Conservation (phyloP, 108 stramenopile genomes). For the Cylindrotheca fusiformis region DNA sequence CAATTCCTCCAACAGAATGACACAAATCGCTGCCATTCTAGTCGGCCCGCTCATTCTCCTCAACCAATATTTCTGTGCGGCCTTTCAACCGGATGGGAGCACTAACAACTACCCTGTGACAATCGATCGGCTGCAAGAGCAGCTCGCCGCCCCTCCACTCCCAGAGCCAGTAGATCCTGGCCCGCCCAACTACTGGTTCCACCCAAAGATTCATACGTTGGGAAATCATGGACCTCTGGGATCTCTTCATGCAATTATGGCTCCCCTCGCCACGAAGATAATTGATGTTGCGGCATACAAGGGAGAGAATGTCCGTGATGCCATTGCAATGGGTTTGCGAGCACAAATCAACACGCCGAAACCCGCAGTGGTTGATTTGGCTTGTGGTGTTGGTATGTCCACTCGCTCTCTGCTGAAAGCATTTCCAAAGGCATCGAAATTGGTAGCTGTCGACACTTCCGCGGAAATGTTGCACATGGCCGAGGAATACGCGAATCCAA, state of each 20-base stretch:
- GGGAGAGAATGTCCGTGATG: conserved; percentile 55
- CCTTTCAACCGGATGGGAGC: background rate
- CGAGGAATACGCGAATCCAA: background rate
- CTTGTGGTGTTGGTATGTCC: conserved; percentile 82
- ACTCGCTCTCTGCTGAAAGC: conserved; percentile 66
- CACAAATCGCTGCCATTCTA: too few relatives aligned
- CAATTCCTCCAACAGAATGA: too few relatives aligned
- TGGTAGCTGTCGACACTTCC: conserved; percentile 73
- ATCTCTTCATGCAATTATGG: conserved; percentile 67
- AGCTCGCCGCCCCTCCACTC: too few relatives aligned
- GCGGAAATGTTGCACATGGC: conserved; percentile 84
- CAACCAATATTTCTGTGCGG: too few relatives aligned
- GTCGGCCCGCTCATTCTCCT: too few relatives aligned
- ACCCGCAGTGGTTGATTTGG: conserved; percentile 59
- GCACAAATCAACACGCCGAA: background rate
- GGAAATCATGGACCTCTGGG: conserved; percentile 42
- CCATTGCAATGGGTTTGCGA: background rate
- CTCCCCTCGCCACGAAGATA: conserved; percentile 70
- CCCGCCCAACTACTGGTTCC: background rate
- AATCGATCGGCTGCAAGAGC: background rate
- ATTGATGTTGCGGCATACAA: conserved; percentile 80
- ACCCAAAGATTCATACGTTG: conserved; percentile 37
- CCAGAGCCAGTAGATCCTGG: too few relatives aligned
- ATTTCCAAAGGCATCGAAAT: conserved; percentile 60
- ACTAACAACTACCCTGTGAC: background rate